Evolutionary conservation across 1,284 basidiomycete genomes (phyloP), one percentile per base, ranked within the genome.

Genomic region (Pholiota adiposa): DNA sequence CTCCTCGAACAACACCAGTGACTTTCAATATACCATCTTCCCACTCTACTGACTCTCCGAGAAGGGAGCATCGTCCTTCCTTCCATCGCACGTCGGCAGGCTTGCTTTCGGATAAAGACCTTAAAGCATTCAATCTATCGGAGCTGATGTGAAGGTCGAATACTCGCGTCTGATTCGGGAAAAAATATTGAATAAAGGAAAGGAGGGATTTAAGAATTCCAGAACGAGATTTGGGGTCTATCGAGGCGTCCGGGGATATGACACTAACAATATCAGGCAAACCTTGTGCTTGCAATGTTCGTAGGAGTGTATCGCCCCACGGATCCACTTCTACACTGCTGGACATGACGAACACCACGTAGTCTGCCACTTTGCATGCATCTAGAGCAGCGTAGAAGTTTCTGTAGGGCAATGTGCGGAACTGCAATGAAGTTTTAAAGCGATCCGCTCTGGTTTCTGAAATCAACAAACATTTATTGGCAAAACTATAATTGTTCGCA

Each of bases 111-210:
- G 92, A 90, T 5, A 97, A 70, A 1, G 88, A 80, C 27, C 96
- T 81, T 53, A 92, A 68, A 12, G 92, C 84, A 58, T 88, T 88
- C 23, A 94, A 73, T 11, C 87, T 74, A 70, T 96, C 93, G 44
- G 89, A 81, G 43, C 82, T 70, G 0, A 80, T 78, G 49, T 86
- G 79, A 50, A 92, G 73, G 73, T 91, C 86, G 66, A 83, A 87
- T 7, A 93, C 77, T 44, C 83, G 79, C 53, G 81, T 78, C 64
- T 95, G 90, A n/a, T 84, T 83, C 0, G 97, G 97, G 59, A 94
- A 92, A 74, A 99, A 99, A 76, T 99, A 98, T 64, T 90, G 88
- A 56, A 96, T 88, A 78, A 98, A 98, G 1, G 94, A 97, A 7
- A 96, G 81, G 1, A 97, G 81, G 0, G 93, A 96, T 76, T 94